Base-by-base conservation (phyloP, 345 rosid species). In the Salix exigua region DNA sequence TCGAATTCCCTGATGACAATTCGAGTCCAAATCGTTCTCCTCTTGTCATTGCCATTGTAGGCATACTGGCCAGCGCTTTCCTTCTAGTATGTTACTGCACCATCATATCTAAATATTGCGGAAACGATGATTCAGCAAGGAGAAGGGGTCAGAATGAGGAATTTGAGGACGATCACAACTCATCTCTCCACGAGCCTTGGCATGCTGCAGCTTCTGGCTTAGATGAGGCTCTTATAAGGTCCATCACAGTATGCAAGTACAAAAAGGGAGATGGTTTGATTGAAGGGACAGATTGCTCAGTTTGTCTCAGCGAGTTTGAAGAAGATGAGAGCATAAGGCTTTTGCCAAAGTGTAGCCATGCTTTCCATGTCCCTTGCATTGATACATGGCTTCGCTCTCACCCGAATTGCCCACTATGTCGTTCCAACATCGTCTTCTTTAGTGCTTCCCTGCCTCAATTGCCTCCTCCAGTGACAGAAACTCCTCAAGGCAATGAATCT, bases 341-440 rank as follows among this genome's bases (percentile, higher is more conserved):
- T 35, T 82, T 93, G 83, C 99, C 99, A 13, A 93, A 85, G 74
- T 96, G 99, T 53, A 86, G 85, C 72, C 99, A 96, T 77, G 90
- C 86, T 73, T 93, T 93, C 74, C 99, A 93, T 68, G 88, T 93
- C 3, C 83, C 80, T 25, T 96, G 99, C 81, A 92, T 96, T 65
- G 99, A 96, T 83, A 85, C 89, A 6, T 96, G 99, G 97, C 98
- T 96, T 7, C 85, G 70, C 66, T 89, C 92, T 79, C 98, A 96
- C 78, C 87, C 96, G 3, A 93, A 87, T 69, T 96, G 99, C 83
- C 99, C 99, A 0, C 71, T 96, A 68, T 93, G 98, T 72, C 96
- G 99, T 1, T 91, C 94, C 19, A 87, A 89, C 62, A 80, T 96
- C 26, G 67, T 83, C 44, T 80, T 85, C 65, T 46, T 86, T 3